Evolutionary conservation across 2,329 filamentous ascomycete genomes (phyloP).

Genomic region (Pseudogymnoascus sp.): DNA sequence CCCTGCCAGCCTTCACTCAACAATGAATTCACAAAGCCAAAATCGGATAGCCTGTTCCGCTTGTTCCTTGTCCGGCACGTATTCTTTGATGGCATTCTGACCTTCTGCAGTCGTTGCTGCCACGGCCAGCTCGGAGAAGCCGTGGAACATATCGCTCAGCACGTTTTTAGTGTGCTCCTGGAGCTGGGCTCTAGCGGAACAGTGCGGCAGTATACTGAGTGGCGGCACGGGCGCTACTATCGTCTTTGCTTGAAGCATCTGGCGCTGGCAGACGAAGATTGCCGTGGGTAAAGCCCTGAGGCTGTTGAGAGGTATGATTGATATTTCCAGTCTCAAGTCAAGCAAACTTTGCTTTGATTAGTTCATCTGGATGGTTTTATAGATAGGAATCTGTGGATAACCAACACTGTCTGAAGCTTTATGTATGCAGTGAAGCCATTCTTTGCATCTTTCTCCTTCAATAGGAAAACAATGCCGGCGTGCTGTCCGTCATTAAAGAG

Average conservation of each 20-base stretch:
- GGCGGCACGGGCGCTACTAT: slow-evolving; percentile 12
- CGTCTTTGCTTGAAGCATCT: slow-evolving; percentile 16
- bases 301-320: slow-evolving; percentile 23
- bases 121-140: slow-evolving; percentile 22
- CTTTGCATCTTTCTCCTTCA: slow-evolving; percentile 18
- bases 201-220: slow-evolving; percentile 24
- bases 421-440: slow-evolving; percentile 23
- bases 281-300: slow-evolving; percentile 19
- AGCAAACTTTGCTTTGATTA: slow-evolving; percentile 20
- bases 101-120: slow-evolving; percentile 22
- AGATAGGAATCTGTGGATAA: neutral
- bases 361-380: neutral
- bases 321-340: slow-evolving; percentile 22
- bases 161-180: slow-evolving; percentile 27
- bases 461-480: slow-evolving; percentile 27
- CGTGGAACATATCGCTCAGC: slow-evolving; percentile 25
- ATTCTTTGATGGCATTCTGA: slow-evolving; percentile 18
- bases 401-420: slow-evolving; percentile 26
- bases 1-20: slow-evolving; percentile 13
- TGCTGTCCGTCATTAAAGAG: slow-evolving; percentile 25
- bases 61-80: slow-evolving; percentile 17
- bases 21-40: slow-evolving; percentile 25
- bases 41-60: slow-evolving; percentile 25
- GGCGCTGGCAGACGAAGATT: slow-evolving; percentile 23
- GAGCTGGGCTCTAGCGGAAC: slow-evolving; percentile 21